These are phyloP conservation scores for Didymella glomerata DNA, from an alignment of 2,329 filamentous ascomycete species.

Conservation along the genomic window DNA sequence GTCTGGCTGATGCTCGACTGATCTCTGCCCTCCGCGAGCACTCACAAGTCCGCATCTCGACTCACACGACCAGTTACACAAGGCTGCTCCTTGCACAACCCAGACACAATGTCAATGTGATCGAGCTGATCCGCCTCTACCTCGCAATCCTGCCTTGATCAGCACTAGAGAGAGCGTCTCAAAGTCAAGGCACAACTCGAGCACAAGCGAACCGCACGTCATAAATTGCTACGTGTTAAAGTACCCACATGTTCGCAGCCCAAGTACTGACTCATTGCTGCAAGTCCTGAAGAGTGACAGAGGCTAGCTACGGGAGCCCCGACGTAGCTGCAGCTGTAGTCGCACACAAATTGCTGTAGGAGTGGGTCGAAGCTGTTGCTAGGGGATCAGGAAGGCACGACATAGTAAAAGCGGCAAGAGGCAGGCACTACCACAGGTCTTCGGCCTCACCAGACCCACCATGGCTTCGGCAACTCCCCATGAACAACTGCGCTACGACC, in stretches of 20 bases:
- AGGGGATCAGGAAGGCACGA: neutral
- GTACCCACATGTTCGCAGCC: conserved; percentile 15
- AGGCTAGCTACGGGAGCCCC: conserved; percentile 1
- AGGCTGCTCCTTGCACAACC: conserved; percentile 16
- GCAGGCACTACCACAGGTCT: neutral
- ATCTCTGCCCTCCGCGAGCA: neutral
- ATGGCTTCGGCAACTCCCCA: neutral
- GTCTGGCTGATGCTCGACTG: neutral
- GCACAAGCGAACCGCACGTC: neutral
- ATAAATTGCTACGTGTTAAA: neutral
- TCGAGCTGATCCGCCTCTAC: neutral
- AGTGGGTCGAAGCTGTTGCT: neutral
- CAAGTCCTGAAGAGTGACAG: neutral
- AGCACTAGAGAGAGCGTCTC: neutral
- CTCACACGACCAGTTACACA: conserved; percentile 10
- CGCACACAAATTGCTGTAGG: neutral
- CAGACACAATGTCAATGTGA: neutral
- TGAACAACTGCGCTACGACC: neutral
- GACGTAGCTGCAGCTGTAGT: neutral
- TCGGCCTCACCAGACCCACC: neutral
- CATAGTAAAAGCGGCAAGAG: neutral
- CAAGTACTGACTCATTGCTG: conserved; percentile 16
- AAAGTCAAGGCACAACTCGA: neutral
- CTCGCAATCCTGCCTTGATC: conserved; percentile 2
- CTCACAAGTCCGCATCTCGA: neutral